Evolutionary conservation across 129 eudicot genomes (phyloP).

Genomic region (carrot (Daucus carota)): DH1_v3.0 NC_030381.2:16689501-16690000

Average conservation of each 20-base stretch:
- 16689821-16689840: background rate
- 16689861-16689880: background rate
- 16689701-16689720: background rate
- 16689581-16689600: background rate
- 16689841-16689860: too few relatives aligned
- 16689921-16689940: constrained; percentile 81
- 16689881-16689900: constrained; percentile 52
- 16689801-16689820: too few relatives aligned
- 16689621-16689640: background rate
- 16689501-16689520: background rate
- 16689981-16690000: constrained; percentile 35
- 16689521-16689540: background rate
- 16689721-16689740: background rate
- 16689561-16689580: background rate
- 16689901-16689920: constrained; percentile 62
- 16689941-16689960: constrained; percentile 59
- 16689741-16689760: background rate
- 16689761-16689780: too few relatives aligned
- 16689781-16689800: too few relatives aligned
- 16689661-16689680: background rate
- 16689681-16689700: background rate
- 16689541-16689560: background rate
- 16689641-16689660: background rate
- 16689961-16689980: constrained; percentile 73
- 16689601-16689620: background rate